Conservation (phyloP, 306 rosid genomes). For the Senna siamea region DNA sequence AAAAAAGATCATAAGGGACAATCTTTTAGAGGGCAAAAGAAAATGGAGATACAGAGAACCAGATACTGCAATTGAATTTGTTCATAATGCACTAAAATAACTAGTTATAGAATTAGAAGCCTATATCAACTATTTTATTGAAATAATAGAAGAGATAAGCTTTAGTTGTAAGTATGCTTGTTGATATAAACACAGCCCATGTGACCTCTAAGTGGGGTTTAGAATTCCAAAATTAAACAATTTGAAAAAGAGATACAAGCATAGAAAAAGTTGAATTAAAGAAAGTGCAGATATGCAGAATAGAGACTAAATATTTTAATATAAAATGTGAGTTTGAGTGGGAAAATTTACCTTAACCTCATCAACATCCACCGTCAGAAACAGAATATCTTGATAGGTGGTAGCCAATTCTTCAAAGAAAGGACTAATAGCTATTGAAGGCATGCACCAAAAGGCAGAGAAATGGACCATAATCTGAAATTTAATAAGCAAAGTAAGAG, state of each 20-base stretch:
- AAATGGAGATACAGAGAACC: conserved; percentile 19
- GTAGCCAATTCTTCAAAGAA: conserved; percentile 53
- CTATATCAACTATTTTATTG: background rate
- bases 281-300: too few species aligned
- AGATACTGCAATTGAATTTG: conserved; percentile 4
- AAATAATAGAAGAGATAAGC: conserved; percentile 34
- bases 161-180: conserved; percentile 2
- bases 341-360: conserved; percentile 53
- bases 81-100: conserved; percentile 32
- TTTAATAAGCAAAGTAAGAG: background rate
- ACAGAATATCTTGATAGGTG: conserved; percentile 38
- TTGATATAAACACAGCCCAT: conserved; percentile 3
- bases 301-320: background rate
- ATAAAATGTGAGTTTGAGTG: conserved; percentile 12
- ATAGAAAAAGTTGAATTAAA: conserved; percentile 6
- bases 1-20: background rate
- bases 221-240: conserved; percentile 32
- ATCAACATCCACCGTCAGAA: conserved; percentile 56
- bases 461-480: conserved; percentile 59
- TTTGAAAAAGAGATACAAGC: background rate
- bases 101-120: background rate
- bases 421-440: conserved; percentile 49
- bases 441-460: conserved; percentile 61
- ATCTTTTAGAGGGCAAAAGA: background rate
- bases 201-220: conserved; percentile 41